Evolutionary conservation across 495 filamentous ascomycete genomes (phyloP).

Genomic region (Geopyxis carbonaria): DNA sequence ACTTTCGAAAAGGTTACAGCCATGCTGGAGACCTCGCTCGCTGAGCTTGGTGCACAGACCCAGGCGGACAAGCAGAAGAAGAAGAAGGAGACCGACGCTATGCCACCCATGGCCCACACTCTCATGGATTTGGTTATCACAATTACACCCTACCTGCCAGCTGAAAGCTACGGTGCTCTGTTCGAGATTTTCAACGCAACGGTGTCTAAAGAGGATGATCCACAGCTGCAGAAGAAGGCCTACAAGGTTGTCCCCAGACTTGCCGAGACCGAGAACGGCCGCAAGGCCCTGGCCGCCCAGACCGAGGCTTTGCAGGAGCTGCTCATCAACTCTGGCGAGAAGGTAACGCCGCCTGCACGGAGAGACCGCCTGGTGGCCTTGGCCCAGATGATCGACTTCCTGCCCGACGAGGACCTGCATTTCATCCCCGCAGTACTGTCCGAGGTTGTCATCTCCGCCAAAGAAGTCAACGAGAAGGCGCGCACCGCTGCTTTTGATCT

Average conservation of each 20-base stretch:
- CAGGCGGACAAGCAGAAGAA: conserved; percentile 42
- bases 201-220: conserved; percentile 57
- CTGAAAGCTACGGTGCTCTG: conserved; percentile 58
- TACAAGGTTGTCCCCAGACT: conserved; percentile 92
- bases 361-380: conserved; percentile 68
- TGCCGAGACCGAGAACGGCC: conserved; percentile 57
- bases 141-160: conserved; percentile 79
- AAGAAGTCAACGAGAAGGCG: conserved; percentile 92
- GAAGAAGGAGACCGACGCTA: conserved; percentile 43
- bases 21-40: conserved; percentile 62
- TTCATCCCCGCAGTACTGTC: conserved; percentile 84
- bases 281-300: conserved; percentile 50
- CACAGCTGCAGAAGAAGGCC: conserved; percentile 97
- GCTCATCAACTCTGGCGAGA: conserved; percentile 58
- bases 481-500: conserved; percentile 77
- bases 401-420: conserved; percentile 59
- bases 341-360: conserved; percentile 65
- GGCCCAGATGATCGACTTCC: conserved; percentile 53
- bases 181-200: conserved; percentile 71
- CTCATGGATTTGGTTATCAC: conserved; percentile 92
- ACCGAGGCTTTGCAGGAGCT: conserved; percentile 59
- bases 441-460: conserved; percentile 84
- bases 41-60: conserved; percentile 36
- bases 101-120: conserved; percentile 88
- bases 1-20: conserved; percentile 72